Percentiles rank a stretch among this genome's conserved stretches.
phyloP scores from a whole-genome alignment of 371 early-diverging fungal genomes.

The Umbelopsis sp. region DNA sequence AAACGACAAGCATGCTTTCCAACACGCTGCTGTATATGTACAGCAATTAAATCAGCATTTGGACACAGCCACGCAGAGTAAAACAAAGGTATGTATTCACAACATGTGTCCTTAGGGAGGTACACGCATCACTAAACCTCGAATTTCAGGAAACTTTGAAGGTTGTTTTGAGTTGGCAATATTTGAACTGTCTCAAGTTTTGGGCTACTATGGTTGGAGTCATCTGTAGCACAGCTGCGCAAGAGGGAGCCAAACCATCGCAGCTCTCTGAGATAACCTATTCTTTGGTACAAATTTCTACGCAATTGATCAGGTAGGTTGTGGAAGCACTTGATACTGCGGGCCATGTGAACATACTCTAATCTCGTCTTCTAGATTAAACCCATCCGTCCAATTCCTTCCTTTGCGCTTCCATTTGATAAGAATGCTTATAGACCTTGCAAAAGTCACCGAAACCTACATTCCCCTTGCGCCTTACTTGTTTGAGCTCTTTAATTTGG shows the following conservation, averaged over 20 bases:
- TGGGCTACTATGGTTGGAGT: conserved; percentile 82
- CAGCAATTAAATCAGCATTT: conserved; percentile 89
- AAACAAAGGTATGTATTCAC: conserved; percentile 55
- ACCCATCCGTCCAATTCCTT: conserved; percentile 85
- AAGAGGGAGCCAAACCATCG: conserved; percentile 33
- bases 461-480: conserved; percentile 46
- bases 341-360: not conserved
- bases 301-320: not conserved
- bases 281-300: conserved; percentile 28
- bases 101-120: too few relatives aligned
- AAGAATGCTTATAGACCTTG: conserved; percentile 69
- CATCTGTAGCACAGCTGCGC: conserved; percentile 58
- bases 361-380: conserved; percentile 55
- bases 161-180: conserved; percentile 94
- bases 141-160: conserved; percentile 70
- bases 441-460: conserved; percentile 52
- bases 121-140: not conserved
- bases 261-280: conserved; percentile 38
- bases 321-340: not conserved
- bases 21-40: conserved; percentile 88
- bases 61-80: conserved; percentile 79
- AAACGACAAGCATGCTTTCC: conserved; percentile 75
- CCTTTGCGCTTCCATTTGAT: conserved; percentile 90
- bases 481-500: conserved; percentile 69
- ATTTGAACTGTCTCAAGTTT: conserved; percentile 82